Conservation (phyloP, 2,329 filamentous ascomycete genomes). For the Elsinoe perseae region DNA sequence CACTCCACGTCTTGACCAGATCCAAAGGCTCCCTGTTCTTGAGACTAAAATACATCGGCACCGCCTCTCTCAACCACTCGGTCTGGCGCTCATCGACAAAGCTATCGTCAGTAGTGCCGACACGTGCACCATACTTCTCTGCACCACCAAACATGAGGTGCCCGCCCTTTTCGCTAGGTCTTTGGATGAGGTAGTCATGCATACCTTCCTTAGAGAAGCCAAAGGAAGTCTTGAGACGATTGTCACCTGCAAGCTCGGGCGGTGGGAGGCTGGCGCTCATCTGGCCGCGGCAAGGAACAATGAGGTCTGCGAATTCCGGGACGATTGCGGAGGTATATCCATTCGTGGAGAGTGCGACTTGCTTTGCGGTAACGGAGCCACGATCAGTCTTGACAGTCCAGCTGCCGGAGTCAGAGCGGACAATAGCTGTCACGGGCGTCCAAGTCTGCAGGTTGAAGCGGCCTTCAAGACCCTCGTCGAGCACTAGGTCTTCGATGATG, state of each 20-base stretch:
- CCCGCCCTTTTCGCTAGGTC: constrained; percentile 45
- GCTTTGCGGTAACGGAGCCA: constrained; percentile 55
- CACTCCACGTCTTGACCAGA: constrained; percentile 54
- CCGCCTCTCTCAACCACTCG: constrained; percentile 45
- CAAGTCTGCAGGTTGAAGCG: constrained; percentile 66
- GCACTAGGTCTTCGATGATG: constrained; percentile 55
- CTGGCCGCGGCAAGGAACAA: constrained; percentile 70
- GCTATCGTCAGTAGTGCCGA: constrained; percentile 55
- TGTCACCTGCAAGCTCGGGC: constrained; percentile 24
- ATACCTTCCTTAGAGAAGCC: constrained; percentile 53
- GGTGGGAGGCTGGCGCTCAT: constrained; percentile 60
- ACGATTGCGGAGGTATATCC: constrained; percentile 73
- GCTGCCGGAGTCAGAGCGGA: constrained; percentile 22
- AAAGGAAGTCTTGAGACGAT: constrained; percentile 52
- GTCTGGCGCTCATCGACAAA: constrained; percentile 50
- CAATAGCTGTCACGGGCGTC: constrained; percentile 49
- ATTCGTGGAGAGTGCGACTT: constrained; percentile 73
- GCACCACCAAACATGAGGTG: constrained; percentile 67
- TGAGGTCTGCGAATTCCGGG: constrained; percentile 59
- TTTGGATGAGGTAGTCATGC: constrained; percentile 67
- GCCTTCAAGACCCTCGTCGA: constrained; percentile 25
- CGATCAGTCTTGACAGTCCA: constrained; percentile 63
- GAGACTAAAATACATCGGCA: constrained; percentile 32
- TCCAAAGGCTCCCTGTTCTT: constrained; percentile 27
- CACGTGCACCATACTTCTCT: constrained; percentile 46